Evolutionary conservation across 2,329 filamentous ascomycete genomes (phyloP), one percentile per base, ranked within the genome.

Genomic region (Fusarium chlamydosporum): DNA sequence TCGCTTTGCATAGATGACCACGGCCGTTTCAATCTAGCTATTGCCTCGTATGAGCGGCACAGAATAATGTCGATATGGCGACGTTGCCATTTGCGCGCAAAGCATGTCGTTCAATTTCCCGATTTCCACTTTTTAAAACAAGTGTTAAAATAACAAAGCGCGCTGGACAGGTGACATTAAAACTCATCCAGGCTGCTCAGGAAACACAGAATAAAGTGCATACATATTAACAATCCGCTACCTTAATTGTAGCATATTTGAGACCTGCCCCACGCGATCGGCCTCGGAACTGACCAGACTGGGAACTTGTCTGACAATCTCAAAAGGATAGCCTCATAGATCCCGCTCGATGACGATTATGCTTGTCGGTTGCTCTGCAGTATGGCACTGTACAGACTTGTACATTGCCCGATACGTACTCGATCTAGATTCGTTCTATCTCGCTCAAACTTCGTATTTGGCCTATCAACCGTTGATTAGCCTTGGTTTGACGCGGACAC

Each of bases 261-360:
- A 51, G 52, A 65, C 52, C 12, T 9, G 50, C 67, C 66, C 66
- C 67, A 70, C 66, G 52, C 52, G 66, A 68, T 68, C 66, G 68
- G 55, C 66, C 47, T 48, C 52, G 43, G 23, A 46, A 53, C 27
- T 64, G 63, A 29, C 61, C 65, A 56, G 56, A 63, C 48, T 64
- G 42, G 46, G 47, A 60, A 55, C 33, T 57, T 64, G 58, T 63
- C 62, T 65, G 50, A 68, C 67, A 69, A 68, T 67, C 52, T 60
- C 43, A 53, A 60, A 60, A 54, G 50, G 26, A 35, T 43, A 54
- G 45, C 58, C 64, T 68, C 56, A 68, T n/a, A 67, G 61, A 69
- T 67, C 56, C 56, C 33, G 15, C 41, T 38, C 37, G 63, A 65
- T 70, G 58, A 70, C 58, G 58, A 61, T 51, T 54, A 48, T 45